Conservation (phyloP, 768 basidiomycete species). For the Leccinum uliginosum region DNA sequence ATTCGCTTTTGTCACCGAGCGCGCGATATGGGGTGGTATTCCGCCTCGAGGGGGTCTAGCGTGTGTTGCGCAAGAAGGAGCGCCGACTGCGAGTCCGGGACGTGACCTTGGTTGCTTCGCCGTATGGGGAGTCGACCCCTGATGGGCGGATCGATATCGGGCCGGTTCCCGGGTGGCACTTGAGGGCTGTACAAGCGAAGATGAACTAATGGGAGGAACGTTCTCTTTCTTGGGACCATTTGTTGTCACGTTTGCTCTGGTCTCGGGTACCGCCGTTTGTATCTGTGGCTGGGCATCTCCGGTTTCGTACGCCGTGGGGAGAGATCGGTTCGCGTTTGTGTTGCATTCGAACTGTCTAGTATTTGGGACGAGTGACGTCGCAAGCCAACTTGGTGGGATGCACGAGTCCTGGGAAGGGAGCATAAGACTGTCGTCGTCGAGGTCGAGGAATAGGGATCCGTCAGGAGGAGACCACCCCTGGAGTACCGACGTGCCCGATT, state of each 20-base stretch:
- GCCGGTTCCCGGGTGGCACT: conserved; percentile 2
- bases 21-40: conserved; percentile 28
- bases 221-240: neutral
- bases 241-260: neutral
- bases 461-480: conserved; percentile 26
- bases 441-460: conserved; percentile 24
- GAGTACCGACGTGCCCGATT: conserved; percentile 2
- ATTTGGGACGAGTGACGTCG: neutral
- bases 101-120: neutral
- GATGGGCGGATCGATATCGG: neutral
- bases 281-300: neutral
- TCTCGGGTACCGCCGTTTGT: neutral
- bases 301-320: neutral
- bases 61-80: conserved; percentile 1
- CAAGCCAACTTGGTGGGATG: conserved; percentile 7
- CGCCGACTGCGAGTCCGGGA: neutral
- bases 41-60: conserved; percentile 26
- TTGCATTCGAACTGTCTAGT: neutral
- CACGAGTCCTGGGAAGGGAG: neutral
- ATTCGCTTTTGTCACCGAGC: conserved; percentile 28
- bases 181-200: neutral
- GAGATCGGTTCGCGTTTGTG: neutral
- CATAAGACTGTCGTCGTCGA: conserved; percentile 18
- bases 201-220: neutral
- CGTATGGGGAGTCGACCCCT: neutral